Conservation (phyloP, 2,329 filamentous ascomycete genomes). For the Chaetomiaceae sp. region DNA sequence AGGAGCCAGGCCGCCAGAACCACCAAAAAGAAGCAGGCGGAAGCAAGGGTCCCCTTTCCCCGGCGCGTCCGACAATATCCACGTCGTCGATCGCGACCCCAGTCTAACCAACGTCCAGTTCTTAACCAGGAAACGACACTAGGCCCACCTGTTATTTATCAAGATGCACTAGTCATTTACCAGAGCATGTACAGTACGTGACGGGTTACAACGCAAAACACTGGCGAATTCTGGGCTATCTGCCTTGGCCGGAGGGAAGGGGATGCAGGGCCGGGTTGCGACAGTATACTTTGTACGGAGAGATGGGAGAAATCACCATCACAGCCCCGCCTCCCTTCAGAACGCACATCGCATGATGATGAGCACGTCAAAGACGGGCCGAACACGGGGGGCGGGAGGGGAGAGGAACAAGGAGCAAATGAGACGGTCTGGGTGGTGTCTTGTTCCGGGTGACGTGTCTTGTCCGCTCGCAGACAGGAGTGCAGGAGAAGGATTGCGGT, state of each 20-base stretch:
- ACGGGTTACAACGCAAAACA: too few relatives aligned
- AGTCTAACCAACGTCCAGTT: too few relatives aligned
- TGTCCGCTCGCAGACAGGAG: background rate
- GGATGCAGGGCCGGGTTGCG: too few relatives aligned
- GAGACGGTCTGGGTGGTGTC: too few relatives aligned
- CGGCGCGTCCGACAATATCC: conserved; percentile 9
- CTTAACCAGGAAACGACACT: conserved; percentile 11
- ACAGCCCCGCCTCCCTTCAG: too few relatives aligned
- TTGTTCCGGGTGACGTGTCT: conserved; percentile 2
- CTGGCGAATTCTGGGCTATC: too few relatives aligned
- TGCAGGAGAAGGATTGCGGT: conserved; percentile 16
- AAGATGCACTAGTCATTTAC: too few relatives aligned
- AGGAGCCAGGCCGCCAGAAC: background rate
- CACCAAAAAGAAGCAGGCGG: conserved; percentile 3
- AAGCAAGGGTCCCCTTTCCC: conserved; percentile 14
- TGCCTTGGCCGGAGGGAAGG: too few relatives aligned
- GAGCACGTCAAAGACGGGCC: background rate
- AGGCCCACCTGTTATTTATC: conserved; percentile 1
- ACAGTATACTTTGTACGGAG: too few relatives aligned
- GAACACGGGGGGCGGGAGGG: background rate
- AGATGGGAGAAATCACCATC: too few relatives aligned
- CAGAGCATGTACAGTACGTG: too few relatives aligned
- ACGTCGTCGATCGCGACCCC: conserved; percentile 9
- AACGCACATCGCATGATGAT: background rate
- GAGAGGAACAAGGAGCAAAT: background rate